Base-by-base conservation (phyloP, 2,329 filamentous ascomycete species). In the Ascochyta rabiei region DNA sequence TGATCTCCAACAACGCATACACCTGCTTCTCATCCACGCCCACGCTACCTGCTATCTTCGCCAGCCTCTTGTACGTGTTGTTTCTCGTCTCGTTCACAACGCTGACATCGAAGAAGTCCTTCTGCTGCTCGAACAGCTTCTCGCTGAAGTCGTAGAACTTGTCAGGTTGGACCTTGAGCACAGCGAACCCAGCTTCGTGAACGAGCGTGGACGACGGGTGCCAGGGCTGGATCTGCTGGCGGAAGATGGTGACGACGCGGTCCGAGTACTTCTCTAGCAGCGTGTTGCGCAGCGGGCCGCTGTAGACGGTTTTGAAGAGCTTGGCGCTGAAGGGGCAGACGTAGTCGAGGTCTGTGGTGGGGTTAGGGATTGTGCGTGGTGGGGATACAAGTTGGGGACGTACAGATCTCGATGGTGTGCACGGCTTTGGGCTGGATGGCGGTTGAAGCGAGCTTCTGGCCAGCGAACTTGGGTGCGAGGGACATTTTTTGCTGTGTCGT, bases 161-260 rank as follows among this genome's bases (percentile, higher is more conserved):
- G 16, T 82, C 80, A 0, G 90, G 88, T 2, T 85, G 80, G 6
- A 91, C 75, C 46, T 83, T 84, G 64, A 93, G 82, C 1, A 97
- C 91, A 2, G 92, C 93, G 28, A 91, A 84, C 3, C 81, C 93
- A 28, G 92, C 89, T 82, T 98, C 93, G 79, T 93, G 90, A 51
- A 85, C 81, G 24, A 81, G 75, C 0, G 78, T 81, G 0, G 72
- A 92, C 18, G 89, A 91, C 1, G 93, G 93, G 77, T 98, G 93
- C 93, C 93, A 96, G 13, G 92, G 91, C 79, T 96, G 92, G 68
- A 97, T 86, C 74, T 96, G 92, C 74, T 93, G 93, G 44, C 93
- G 89, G 81, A 97, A 90, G 69, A 98, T 84, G 64, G 96, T 81
- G 66, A 89, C 83, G 2, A 96, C 78, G 57, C 81, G 82, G 56